phyloP scores from a whole-genome alignment of 805 yeast genomes.

The Teunomyces pallodes region DNA sequence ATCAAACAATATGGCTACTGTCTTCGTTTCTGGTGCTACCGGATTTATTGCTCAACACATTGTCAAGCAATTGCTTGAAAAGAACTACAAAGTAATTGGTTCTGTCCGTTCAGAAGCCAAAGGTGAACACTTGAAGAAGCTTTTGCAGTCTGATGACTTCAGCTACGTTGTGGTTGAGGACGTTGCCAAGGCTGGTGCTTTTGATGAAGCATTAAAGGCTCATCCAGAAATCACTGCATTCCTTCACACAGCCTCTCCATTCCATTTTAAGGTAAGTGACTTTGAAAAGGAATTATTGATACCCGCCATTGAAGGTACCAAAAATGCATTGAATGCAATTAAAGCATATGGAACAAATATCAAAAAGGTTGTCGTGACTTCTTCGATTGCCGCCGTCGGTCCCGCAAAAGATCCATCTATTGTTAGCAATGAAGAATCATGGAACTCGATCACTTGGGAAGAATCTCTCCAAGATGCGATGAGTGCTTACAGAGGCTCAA shows the following conservation, averaged over 20 bases:
- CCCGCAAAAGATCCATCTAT: conserved; percentile 29
- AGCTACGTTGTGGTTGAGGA: conserved; percentile 23
- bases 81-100: conserved; percentile 44
- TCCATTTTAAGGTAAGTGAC: conserved; percentile 16
- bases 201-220: conserved; percentile 23
- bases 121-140: conserved; percentile 25
- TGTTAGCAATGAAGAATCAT: conserved; percentile 42
- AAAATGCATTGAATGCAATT: conserved; percentile 19
- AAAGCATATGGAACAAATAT: conserved; percentile 14
- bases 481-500: conserved; percentile 56
- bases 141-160: conserved; percentile 16
- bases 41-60: conserved; percentile 53
- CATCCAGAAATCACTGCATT: conserved; percentile 27
- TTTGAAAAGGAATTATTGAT: conserved; percentile 17
- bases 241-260: conserved; percentile 37
- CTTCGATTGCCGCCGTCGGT: conserved; percentile 20
- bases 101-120: conserved; percentile 43
- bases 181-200: conserved; percentile 20
- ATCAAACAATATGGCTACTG: conserved; percentile 3
- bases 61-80: conserved; percentile 31
- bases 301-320: conserved; percentile 34
- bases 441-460: conserved; percentile 56
- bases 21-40: conserved; percentile 51
- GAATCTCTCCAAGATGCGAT: conserved; percentile 38
- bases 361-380: conserved; percentile 22